phyloP scores from a whole-genome alignment of 441 rosid species.

The Croton setiger region DNA sequence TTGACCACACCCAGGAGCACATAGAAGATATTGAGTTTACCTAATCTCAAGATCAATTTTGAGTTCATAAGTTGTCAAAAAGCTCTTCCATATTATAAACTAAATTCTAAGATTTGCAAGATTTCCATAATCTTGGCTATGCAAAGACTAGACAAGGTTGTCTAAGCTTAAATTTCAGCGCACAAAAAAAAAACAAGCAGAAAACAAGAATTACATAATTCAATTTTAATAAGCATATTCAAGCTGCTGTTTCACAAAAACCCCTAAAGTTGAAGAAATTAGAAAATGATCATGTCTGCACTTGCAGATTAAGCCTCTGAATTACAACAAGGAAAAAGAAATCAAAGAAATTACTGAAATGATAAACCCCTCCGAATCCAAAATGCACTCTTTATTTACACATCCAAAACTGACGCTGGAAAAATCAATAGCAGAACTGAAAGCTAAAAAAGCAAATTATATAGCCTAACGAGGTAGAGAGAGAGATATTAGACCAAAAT shows the following conservation, averaged over 20 bases:
- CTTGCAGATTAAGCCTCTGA: neutral
- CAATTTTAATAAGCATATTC: neutral
- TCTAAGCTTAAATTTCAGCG: neutral
- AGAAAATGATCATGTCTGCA: neutral
- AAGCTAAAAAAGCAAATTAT: no score
- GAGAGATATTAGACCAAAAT: neutral
- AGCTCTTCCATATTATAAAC: neutral
- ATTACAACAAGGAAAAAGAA: neutral
- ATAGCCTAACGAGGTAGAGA: neutral
- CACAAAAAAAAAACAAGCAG: neutral
- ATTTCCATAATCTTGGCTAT: neutral
- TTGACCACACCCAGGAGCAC: neutral
- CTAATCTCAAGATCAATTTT: neutral
- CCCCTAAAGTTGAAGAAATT: neutral
- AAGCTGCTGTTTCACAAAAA: neutral
- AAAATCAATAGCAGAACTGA: no score
- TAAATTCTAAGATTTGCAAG: neutral
- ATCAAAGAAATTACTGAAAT: neutral
- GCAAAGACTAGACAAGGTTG: neutral
- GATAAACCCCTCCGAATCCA: neutral
- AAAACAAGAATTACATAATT: neutral
- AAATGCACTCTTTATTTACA: no score
- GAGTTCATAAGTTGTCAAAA: neutral
- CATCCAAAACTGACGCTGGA: neutral
- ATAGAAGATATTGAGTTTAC: neutral